Evolutionary conservation across 2,329 filamentous ascomycete species (phyloP).

Genomic region (Alternaria arborescens): DNA sequence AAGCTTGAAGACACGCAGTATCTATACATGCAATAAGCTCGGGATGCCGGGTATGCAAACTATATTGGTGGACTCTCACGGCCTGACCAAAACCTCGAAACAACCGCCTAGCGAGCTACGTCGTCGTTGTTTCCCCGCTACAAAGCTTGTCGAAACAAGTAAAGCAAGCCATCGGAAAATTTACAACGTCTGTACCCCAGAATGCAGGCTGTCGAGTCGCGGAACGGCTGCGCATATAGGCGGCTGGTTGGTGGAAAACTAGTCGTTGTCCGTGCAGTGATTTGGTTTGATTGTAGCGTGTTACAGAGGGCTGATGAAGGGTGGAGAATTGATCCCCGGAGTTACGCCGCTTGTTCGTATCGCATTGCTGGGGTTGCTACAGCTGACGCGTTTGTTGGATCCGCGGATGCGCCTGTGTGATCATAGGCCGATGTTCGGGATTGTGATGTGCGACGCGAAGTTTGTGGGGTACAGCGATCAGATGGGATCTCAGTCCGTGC

Average conservation of each 20-base stretch:
- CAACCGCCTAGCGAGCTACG: background rate
- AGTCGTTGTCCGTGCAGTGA: background rate
- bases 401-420: background rate
- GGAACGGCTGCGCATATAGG: background rate
- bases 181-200: constrained; percentile 13
- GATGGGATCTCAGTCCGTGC: background rate
- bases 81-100: background rate
- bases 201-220: constrained; percentile 8
- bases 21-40: constrained; percentile 3
- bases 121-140: constrained; percentile 2
- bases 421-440: background rate
- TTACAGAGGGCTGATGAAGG: constrained; percentile 29
- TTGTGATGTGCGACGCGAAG: background rate
- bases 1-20: background rate
- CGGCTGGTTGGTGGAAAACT: constrained; percentile 23
- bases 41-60: background rate
- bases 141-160: constrained; percentile 3
- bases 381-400: background rate
- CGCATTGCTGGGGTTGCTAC: background rate
- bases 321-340: constrained; percentile 17
- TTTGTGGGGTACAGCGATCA: background rate
- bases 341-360: background rate
- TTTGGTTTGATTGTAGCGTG: constrained; percentile 18
- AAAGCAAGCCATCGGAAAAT: constrained; percentile 17
- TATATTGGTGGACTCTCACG: constrained; percentile 1